Conservation (phyloP, 2,329 filamentous ascomycete species). For the Beauveria medogensis region DNA sequence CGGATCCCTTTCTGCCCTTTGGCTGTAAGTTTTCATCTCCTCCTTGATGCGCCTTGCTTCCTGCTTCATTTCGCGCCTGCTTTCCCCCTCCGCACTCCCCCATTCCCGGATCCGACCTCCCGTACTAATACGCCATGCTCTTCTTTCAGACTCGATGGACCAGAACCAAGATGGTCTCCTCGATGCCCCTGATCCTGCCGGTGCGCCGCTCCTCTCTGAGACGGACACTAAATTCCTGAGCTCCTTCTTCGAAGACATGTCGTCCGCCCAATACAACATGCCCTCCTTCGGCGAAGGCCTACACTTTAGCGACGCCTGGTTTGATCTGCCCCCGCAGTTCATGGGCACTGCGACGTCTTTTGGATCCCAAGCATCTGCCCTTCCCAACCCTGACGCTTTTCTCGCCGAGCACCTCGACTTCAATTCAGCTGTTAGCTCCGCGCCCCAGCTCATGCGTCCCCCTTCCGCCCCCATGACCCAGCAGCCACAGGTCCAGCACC, state of each 20-base stretch:
- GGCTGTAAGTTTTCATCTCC: slow-evolving; percentile 48
- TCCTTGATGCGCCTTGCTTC: slow-evolving; percentile 11
- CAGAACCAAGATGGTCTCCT: slow-evolving; percentile 36
- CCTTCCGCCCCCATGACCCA: slow-evolving; percentile 24
- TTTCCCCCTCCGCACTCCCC: neutral
- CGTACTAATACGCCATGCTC: neutral
- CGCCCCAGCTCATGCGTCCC: slow-evolving; percentile 26
- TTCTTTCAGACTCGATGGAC: slow-evolving; percentile 36
- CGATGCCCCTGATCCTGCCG: slow-evolving; percentile 54
- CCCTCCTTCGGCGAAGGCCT: slow-evolving; percentile 44
- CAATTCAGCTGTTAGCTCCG: neutral
- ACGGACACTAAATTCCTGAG: slow-evolving; percentile 51
- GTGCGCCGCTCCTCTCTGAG: slow-evolving; percentile 57
- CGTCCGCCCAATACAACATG: slow-evolving; percentile 40
- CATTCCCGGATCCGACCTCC: neutral
- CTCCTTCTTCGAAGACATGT: slow-evolving; percentile 48
- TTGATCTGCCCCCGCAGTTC: slow-evolving; percentile 54
- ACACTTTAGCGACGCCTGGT: slow-evolving; percentile 44
- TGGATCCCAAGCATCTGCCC: slow-evolving; percentile 37
- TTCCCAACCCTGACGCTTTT: slow-evolving; percentile 15
- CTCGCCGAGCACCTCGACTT: slow-evolving; percentile 13
- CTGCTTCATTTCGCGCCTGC: neutral
- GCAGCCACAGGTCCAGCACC: slow-evolving; percentile 12
- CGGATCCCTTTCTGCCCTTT: slow-evolving; percentile 52
- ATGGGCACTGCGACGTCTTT: slow-evolving; percentile 59